Conservation (phyloP, 2,329 filamentous ascomycete species). For the Trichothecium roseum region DNA sequence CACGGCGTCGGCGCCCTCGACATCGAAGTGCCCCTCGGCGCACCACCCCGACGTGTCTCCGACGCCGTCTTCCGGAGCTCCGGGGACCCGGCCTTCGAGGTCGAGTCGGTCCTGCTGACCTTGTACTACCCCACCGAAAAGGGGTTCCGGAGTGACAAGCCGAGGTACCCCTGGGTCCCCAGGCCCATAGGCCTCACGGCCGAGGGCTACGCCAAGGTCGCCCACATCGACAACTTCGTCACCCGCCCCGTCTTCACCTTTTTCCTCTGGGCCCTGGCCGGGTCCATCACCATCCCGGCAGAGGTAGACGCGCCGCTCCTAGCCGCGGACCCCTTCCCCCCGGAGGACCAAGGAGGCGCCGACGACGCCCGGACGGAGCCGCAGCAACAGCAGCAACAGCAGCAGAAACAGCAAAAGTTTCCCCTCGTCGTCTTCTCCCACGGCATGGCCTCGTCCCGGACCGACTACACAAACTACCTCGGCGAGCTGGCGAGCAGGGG, state of each 20-base stretch:
- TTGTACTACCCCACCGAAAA: slow-evolving; percentile 35
- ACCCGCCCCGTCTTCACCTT: slow-evolving; percentile 30
- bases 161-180: slow-evolving; percentile 33
- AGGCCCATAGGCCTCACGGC: slow-evolving; percentile 32
- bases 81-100: slow-evolving; percentile 28
- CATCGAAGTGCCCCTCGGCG: slow-evolving; percentile 29
- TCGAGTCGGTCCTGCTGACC: slow-evolving; percentile 37
- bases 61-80: slow-evolving; percentile 22
- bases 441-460: slow-evolving; percentile 37
- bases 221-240: slow-evolving; percentile 30
- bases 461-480: slow-evolving; percentile 41
- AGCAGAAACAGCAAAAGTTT: slow-evolving; percentile 12
- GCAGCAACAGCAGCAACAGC: not conserved
- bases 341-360: not conserved
- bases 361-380: not conserved
- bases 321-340: slow-evolving; percentile 8
- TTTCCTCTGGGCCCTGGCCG: slow-evolving; percentile 29
- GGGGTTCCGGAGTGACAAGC: slow-evolving; percentile 11
- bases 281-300: slow-evolving; percentile 34
- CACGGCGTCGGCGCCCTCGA: slow-evolving; percentile 36
- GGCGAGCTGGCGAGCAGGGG: slow-evolving; percentile 40
- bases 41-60: slow-evolving; percentile 17
- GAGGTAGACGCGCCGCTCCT: slow-evolving; percentile 33
- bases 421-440: slow-evolving; percentile 42
- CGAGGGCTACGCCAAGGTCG: slow-evolving; percentile 34